These are phyloP conservation scores for Phytopythium montanum DNA, from an alignment of 352 stramenopile species.

Conservation along the genomic window DNA sequence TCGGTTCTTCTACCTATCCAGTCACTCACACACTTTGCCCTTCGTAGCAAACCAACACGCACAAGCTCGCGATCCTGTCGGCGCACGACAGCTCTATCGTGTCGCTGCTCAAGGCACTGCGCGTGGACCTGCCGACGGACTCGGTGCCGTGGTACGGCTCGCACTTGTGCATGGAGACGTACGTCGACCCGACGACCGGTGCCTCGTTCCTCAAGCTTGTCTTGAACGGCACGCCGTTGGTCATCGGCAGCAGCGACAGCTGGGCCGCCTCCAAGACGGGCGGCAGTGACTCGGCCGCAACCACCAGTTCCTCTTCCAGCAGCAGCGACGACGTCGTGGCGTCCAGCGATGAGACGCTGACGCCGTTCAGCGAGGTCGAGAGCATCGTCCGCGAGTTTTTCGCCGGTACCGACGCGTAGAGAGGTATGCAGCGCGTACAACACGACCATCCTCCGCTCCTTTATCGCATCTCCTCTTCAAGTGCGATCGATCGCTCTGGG, in stretches of 20 bases:
- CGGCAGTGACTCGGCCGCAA: background rate
- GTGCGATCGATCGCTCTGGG: too few relatives aligned
- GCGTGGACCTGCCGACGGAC: slow-evolving; percentile 12
- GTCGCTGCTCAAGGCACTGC: slow-evolving; percentile 17
- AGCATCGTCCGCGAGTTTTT: slow-evolving; percentile 30
- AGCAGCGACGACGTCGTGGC: slow-evolving; percentile 4
- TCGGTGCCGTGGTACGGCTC: slow-evolving; percentile 12
- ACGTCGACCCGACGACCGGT: slow-evolving; percentile 6
- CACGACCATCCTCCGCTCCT: too few relatives aligned
- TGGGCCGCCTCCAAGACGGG: slow-evolving; percentile 1
- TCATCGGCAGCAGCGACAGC: slow-evolving; percentile 4
- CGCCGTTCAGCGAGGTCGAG: slow-evolving; percentile 45
- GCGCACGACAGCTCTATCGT: slow-evolving; percentile 27
- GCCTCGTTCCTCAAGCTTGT: slow-evolving; percentile 7
- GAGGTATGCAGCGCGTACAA: too few relatives aligned
- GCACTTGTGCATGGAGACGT: slow-evolving; percentile 12
- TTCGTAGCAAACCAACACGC: slow-evolving; percentile 4
- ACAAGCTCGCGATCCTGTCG: slow-evolving; percentile 23
- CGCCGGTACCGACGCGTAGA: slow-evolving; percentile 3
- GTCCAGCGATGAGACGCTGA: slow-evolving; percentile 25
- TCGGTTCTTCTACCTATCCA: too few relatives aligned
- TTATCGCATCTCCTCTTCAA: too few relatives aligned
- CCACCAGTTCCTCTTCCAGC: slow-evolving; percentile 2
- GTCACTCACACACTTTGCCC: too few relatives aligned
- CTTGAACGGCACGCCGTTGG: slow-evolving; percentile 5